phyloP scores from a whole-genome alignment of 2,329 filamentous ascomycete species.

The Tolypocladium amazonense region DNA sequence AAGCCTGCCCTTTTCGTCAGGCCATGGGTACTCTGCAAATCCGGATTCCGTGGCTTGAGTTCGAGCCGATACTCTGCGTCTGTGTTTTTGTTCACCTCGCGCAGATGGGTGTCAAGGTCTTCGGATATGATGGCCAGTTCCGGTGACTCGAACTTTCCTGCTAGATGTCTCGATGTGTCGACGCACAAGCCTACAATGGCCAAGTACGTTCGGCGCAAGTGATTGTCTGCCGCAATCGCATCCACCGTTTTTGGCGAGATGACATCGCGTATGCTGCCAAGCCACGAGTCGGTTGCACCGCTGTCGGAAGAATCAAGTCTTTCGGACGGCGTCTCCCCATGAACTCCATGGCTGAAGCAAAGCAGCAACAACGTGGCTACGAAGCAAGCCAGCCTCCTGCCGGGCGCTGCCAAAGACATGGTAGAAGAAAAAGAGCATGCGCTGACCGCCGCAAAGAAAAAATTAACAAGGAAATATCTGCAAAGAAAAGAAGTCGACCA shows the following conservation, averaged over 20 bases:
- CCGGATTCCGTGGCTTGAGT: neutral
- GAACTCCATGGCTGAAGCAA: neutral
- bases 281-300: neutral
- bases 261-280: neutral
- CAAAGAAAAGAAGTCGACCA: neutral
- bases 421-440: neutral
- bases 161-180: slow-evolving; percentile 5
- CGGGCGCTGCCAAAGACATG: neutral
- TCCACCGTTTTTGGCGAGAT: neutral
- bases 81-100: neutral
- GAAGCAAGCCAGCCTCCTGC: neutral
- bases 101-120: slow-evolving; percentile 5
- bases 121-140: slow-evolving; percentile 5
- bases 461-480: neutral
- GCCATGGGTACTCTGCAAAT: neutral
- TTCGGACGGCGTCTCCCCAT: neutral
- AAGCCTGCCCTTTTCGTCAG: neutral
- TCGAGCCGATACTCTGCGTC: neutral
- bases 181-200: slow-evolving; percentile 7
- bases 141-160: slow-evolving; percentile 2
- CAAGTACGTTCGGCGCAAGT: slow-evolving; percentile 7
- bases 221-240: neutral
- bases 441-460: neutral
- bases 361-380: neutral
- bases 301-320: neutral